Conservation (phyloP, 2,329 filamentous ascomycete genomes). For the Hortaea werneckii region DNA sequence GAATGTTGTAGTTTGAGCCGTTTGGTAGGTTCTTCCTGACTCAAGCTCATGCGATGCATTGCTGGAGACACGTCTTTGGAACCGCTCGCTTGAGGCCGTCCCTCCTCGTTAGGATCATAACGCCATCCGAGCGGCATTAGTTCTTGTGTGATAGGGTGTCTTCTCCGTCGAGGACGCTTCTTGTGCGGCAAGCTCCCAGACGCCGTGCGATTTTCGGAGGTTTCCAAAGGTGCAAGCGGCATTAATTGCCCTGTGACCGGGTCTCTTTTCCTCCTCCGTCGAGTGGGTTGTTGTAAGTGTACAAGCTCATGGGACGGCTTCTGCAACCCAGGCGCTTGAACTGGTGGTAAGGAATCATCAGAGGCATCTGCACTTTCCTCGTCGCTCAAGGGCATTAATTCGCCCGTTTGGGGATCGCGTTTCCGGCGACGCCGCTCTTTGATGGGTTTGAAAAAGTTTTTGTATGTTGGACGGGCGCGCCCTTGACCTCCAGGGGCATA, state of each 20-base stretch:
- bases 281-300: slow-evolving; percentile 1
- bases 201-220: not conserved
- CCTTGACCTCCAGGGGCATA: slow-evolving; percentile 6
- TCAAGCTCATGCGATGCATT: slow-evolving; percentile 9
- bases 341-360: not conserved
- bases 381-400: slow-evolving; percentile 20
- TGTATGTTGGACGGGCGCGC: slow-evolving; percentile 24
- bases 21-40: slow-evolving; percentile 9
- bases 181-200: not conserved
- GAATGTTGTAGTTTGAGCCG: slow-evolving; percentile 5
- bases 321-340: not conserved
- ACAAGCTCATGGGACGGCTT: not conserved
- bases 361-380: slow-evolving; percentile 5
- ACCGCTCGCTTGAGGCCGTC: not conserved
- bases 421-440: slow-evolving; percentile 16
- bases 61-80: slow-evolving; percentile 3
- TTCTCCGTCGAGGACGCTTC: slow-evolving; percentile 17
- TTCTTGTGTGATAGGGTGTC: slow-evolving; percentile 21
- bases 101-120: slow-evolving; percentile 12
- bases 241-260: slow-evolving; percentile 19
- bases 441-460: slow-evolving; percentile 14
- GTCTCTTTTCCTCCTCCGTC: slow-evolving; percentile 20
- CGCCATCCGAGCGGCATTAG: slow-evolving; percentile 24
- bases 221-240: slow-evolving; percentile 7
- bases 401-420: slow-evolving; percentile 18